Base-by-base conservation (phyloP, 139 green algal species). In the Coelastrella sp. region DNA sequence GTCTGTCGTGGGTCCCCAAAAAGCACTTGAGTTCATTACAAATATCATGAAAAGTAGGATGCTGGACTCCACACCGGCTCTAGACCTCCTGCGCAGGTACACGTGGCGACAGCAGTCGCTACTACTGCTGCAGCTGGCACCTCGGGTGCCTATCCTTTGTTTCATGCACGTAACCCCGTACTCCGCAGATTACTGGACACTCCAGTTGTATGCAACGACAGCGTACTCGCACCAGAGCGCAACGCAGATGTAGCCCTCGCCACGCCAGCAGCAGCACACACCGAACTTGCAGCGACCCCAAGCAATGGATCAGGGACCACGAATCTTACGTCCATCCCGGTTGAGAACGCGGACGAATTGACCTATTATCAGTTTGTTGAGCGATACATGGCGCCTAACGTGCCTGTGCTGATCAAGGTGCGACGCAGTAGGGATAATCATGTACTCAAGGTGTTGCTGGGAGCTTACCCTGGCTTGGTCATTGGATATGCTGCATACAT, bases 381-480 rank as follows among this genome's bases (percentile, higher is more conserved):
- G 4, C 64, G 82, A 2, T 97, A 92, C 84, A 96, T 97, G 95
- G 92, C 88, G n/a, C 90, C 86, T 23, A 96, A 96, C 88, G 8
- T 90, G n/a, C 95, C 95, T 10, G 94, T 97, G 8, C 80, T 97
- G 7, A 93, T 97, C 8, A 82, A 94, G 59, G 80, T 86, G 59
- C 73, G 60, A n/a, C n/a, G n/a, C n/a, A n/a, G n/a, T n/a, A n/a
- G n/a, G n/a, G n/a, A n/a, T n/a, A n/a, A n/a, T n/a, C n/a, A n/a
- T n/a, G n/a, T n/a, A n/a, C n/a, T n/a, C n/a, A n/a, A n/a, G n/a
- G n/a, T n/a, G n/a, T n/a, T n/a, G n/a, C n/a, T n/a, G n/a, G n/a
- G n/a, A n/a, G n/a, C n/a, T n/a, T n/a, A n/a, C n/a, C n/a, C n/a
- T n/a, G n/a, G n/a, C n/a, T n/a, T n/a, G n/a, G n/a, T n/a, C n/a